A percentile compares a stretch with the other conserved stretches of the same genome.
Evolutionary conservation across 2,329 filamentous ascomycete species (phyloP).

Genomic region (Periglandula ipomoeae): DNA sequence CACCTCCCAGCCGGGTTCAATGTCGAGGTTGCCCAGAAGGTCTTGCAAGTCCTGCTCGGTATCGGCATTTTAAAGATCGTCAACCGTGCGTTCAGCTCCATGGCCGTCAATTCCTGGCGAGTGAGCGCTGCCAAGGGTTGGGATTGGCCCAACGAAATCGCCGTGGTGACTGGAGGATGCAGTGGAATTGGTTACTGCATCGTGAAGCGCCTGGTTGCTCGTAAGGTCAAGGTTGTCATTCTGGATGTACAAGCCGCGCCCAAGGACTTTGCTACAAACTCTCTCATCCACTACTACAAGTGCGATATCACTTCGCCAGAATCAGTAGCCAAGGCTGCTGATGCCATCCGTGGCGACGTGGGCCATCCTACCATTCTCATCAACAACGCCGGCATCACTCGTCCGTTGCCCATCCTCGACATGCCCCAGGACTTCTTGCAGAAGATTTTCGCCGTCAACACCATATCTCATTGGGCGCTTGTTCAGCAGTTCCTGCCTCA

Average conservation of each 20-base stretch:
- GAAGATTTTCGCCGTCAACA: conserved; percentile 61
- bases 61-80: conserved; percentile 15
- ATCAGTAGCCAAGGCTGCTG: conserved; percentile 34
- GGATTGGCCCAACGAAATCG: conserved; percentile 32
- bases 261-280: conserved; percentile 14
- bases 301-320: conserved; percentile 33
- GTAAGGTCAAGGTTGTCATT: conserved; percentile 55
- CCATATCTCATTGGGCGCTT: conserved; percentile 54
- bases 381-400: conserved; percentile 59
- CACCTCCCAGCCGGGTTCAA: conserved; percentile 5
- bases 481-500: conserved; percentile 56
- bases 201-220: conserved; percentile 18
- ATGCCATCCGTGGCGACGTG: conserved; percentile 30
- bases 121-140: conserved; percentile 13
- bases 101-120: conserved; percentile 23
- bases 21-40: conserved; percentile 5
- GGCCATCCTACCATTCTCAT: conserved; percentile 60
- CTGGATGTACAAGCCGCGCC: conserved; percentile 46
- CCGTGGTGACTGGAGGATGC: conserved; percentile 34
- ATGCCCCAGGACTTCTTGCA: conserved; percentile 45
- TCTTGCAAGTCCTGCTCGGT: conserved; percentile 13
- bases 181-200: conserved; percentile 32
- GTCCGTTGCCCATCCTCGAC: conserved; percentile 49
- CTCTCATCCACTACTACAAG: conserved; percentile 21
- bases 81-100: conserved; percentile 17